Percentiles rank a stretch among this genome's conserved stretches.
Conservation (phyloP, 2,329 filamentous ascomycete genomes). For the Trichoderma atrobrunneum region DNA sequence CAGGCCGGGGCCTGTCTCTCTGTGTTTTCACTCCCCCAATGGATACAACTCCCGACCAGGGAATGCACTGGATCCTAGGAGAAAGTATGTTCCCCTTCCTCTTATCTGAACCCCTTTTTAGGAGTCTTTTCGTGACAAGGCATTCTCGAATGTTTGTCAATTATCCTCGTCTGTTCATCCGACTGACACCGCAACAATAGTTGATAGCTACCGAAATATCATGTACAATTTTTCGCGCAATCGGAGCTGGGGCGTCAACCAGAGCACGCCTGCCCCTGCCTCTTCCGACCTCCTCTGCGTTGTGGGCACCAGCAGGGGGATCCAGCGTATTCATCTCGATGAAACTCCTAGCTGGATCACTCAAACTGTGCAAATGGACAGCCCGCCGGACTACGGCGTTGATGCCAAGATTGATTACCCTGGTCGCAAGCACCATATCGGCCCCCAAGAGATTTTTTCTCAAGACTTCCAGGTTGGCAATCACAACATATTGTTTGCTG, state of each 20-base stretch:
- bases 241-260: slow-evolving; percentile 37
- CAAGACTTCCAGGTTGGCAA: slow-evolving; percentile 47
- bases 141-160: no score
- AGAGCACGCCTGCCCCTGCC: slow-evolving; percentile 42
- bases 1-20: slow-evolving; percentile 33
- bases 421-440: neutral
- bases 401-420: neutral
- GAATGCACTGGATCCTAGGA: slow-evolving; percentile 38
- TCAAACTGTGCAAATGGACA: slow-evolving; percentile 19
- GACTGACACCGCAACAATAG: slow-evolving; percentile 22
- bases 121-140: no score
- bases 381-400: neutral
- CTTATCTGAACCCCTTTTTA: neutral
- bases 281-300: slow-evolving; percentile 43
- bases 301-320: slow-evolving; percentile 48
- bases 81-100: slow-evolving; percentile 28
- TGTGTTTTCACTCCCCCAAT: slow-evolving; percentile 39
- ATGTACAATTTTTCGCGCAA: slow-evolving; percentile 28
- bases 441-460: slow-evolving; percentile 43
- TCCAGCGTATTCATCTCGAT: slow-evolving; percentile 38
- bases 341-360: slow-evolving; percentile 36
- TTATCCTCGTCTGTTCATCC: neutral
- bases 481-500: slow-evolving; percentile 48
- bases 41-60: slow-evolving; percentile 10
- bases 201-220: slow-evolving; percentile 34